Evolutionary conservation across 2,329 filamentous ascomycete genomes (phyloP).

Genomic region (Ilyonectria mors-panacis): DNA sequence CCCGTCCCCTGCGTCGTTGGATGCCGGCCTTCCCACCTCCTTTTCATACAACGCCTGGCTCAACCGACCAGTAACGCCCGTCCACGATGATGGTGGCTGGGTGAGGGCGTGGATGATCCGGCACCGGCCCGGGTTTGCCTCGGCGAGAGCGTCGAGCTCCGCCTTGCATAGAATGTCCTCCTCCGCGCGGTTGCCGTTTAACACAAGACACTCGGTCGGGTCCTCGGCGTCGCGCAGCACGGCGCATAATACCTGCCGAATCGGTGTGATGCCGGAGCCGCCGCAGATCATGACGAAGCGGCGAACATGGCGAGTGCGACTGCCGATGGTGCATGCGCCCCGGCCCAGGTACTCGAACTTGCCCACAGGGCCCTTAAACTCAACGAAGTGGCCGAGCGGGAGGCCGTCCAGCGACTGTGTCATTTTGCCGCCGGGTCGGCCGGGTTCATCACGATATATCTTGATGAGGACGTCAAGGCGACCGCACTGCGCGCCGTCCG

Average conservation of each 20-base stretch:
- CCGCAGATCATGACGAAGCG: slow-evolving; percentile 90
- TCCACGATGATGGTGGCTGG: slow-evolving; percentile 75
- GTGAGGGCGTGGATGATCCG: slow-evolving; percentile 80
- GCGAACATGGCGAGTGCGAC: slow-evolving; percentile 69
- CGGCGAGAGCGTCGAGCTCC: slow-evolving; percentile 78
- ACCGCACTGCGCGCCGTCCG: slow-evolving; percentile 72
- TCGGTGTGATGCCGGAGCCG: slow-evolving; percentile 92
- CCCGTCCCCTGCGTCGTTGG: slow-evolving; percentile 59
- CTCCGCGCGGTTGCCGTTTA: slow-evolving; percentile 83
- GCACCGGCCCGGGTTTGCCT: slow-evolving; percentile 69
- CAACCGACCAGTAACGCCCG: slow-evolving; percentile 78
- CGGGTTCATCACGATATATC: slow-evolving; percentile 77
- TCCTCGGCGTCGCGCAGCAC: slow-evolving; percentile 72
- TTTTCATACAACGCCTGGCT: slow-evolving; percentile 72
- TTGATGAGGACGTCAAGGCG: slow-evolving; percentile 85
- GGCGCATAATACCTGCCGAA: slow-evolving; percentile 85
- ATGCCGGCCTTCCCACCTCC: slow-evolving; percentile 63
- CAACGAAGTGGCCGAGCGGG: slow-evolving; percentile 79
- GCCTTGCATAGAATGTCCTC: slow-evolving; percentile 86
- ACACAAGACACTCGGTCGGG: slow-evolving; percentile 76
- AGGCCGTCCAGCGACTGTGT: slow-evolving; percentile 83
- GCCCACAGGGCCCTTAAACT: slow-evolving; percentile 91
- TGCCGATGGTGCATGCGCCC: slow-evolving; percentile 75
- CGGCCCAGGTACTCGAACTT: slow-evolving; percentile 84
- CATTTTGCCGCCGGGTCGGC: slow-evolving; percentile 81